These are phyloP conservation scores for Paracamarosporium sp. DNA, from an alignment of 2,329 filamentous ascomycete species.

Conservation along the genomic window DNA sequence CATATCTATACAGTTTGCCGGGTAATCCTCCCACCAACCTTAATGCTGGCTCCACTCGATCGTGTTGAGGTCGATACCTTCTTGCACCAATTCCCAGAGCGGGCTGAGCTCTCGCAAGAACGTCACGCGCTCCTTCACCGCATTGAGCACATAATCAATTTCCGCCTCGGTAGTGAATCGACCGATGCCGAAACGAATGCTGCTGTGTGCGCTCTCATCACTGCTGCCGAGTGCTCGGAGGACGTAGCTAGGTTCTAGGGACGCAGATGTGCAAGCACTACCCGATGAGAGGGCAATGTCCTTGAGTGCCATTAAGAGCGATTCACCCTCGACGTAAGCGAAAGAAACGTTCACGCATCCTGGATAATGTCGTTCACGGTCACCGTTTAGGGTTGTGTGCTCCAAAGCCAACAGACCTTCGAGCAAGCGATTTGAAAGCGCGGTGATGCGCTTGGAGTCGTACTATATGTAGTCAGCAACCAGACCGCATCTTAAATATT, in stretches of 20 bases:
- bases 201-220: constrained; percentile 96
- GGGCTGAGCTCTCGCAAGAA: constrained; percentile 95
- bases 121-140: constrained; percentile 85
- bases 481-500: background rate
- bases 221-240: constrained; percentile 92
- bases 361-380: constrained; percentile 82
- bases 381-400: constrained; percentile 91
- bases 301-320: constrained; percentile 96
- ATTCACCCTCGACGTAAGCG: constrained; percentile 97
- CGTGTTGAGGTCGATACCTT: constrained; percentile 91
- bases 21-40: constrained; percentile 32
- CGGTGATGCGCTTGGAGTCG: constrained; percentile 82
- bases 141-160: constrained; percentile 97
- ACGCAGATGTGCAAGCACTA: constrained; percentile 96
- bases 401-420: constrained; percentile 86
- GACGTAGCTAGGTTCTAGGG: constrained; percentile 95
- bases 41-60: constrained; percentile 99
- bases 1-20: constrained; percentile 34
- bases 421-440: constrained; percentile 81
- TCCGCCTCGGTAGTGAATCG: constrained; percentile 94
- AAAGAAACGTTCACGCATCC: constrained; percentile 99
- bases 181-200: constrained; percentile 96
- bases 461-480: constrained; percentile 66
- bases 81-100: constrained; percentile 96
- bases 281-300: constrained; percentile 97